Evolutionary conservation across 2,329 filamentous ascomycete species (phyloP).

Genomic region (Ascochyta lentis): DNA sequence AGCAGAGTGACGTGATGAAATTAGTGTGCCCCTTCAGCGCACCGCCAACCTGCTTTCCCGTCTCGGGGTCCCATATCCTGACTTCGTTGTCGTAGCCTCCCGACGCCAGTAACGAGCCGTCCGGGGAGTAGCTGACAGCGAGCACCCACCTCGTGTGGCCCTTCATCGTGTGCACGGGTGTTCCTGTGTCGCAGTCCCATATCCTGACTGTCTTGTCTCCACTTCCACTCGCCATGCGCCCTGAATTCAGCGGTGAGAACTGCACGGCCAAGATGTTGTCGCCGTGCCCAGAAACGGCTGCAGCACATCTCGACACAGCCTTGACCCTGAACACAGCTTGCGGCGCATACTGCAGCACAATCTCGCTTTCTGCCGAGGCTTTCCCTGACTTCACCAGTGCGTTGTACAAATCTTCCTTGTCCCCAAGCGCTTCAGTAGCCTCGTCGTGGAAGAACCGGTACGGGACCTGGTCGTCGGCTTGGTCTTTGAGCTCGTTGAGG

Average conservation of each 20-base stretch:
- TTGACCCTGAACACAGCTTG: slow-evolving; percentile 95
- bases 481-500: slow-evolving; percentile 80
- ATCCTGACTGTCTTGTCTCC: slow-evolving; percentile 91
- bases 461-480: slow-evolving; percentile 68
- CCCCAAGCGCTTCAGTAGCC: slow-evolving; percentile 52
- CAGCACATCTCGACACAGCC: slow-evolving; percentile 86
- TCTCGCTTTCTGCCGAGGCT: slow-evolving; percentile 63
- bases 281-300: slow-evolving; percentile 87
- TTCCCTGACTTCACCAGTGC: slow-evolving; percentile 51
- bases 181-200: slow-evolving; percentile 95
- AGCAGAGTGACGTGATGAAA: slow-evolving; percentile 85
- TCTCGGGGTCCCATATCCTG: slow-evolving; percentile 86
- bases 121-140: slow-evolving; percentile 84
- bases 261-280: slow-evolving; percentile 86
- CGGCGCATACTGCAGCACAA: slow-evolving; percentile 72
- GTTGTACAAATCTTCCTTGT: slow-evolving; percentile 55
- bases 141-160: slow-evolving; percentile 92
- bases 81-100: slow-evolving; percentile 93
- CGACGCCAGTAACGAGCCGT: slow-evolving; percentile 81
- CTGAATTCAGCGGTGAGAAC: slow-evolving; percentile 81
- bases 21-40: slow-evolving; percentile 85
- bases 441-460: slow-evolving; percentile 68
- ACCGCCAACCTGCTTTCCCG: slow-evolving; percentile 74
- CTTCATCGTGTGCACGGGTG: slow-evolving; percentile 82
- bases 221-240: slow-evolving; percentile 82